Evolutionary conservation across 768 basidiomycete genomes (phyloP).

Genomic region (Leccinum pellstonianum): DNA sequence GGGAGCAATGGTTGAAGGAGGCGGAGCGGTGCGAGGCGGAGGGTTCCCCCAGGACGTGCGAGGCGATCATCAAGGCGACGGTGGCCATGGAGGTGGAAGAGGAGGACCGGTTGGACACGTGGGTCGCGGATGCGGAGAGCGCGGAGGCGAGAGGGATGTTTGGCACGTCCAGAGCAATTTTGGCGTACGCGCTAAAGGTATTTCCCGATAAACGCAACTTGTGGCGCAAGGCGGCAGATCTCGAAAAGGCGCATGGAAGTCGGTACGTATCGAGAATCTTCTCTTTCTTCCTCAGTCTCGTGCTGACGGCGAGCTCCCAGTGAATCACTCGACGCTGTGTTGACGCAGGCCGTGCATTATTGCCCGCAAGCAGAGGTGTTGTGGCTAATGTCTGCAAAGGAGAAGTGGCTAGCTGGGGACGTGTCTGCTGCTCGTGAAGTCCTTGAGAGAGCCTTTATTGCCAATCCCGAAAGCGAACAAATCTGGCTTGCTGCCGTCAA

Average conservation of each 20-base stretch:
- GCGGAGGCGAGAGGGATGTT: slow-evolving; percentile 72
- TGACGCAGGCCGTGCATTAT: slow-evolving; percentile 79
- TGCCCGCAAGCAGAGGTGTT: slow-evolving; percentile 95
- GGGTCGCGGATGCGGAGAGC: slow-evolving; percentile 88
- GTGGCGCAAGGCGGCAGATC: slow-evolving; percentile 89
- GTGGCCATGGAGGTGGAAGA: slow-evolving; percentile 93
- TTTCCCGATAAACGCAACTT: slow-evolving; percentile 84
- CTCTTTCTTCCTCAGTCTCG: neutral
- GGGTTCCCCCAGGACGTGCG: slow-evolving; percentile 81
- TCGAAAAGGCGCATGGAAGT: slow-evolving; percentile 90
- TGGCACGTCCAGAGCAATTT: slow-evolving; percentile 81
- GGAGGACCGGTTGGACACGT: slow-evolving; percentile 86
- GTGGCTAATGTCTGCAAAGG: slow-evolving; percentile 98
- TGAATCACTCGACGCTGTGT: slow-evolving; percentile 78
- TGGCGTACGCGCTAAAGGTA: slow-evolving; percentile 88
- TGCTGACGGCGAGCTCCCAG: slow-evolving; percentile 35
- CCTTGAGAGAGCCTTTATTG: slow-evolving; percentile 85
- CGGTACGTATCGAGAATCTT: slow-evolving; percentile 43
- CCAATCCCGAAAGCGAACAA: slow-evolving; percentile 94
- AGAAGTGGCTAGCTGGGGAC: slow-evolving; percentile 90
- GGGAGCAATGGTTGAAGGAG: slow-evolving; percentile 97
- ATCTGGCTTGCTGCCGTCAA: slow-evolving; percentile 99
- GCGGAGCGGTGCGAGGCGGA: slow-evolving; percentile 90
- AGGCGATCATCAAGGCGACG: slow-evolving; percentile 94
- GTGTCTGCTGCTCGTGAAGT: slow-evolving; percentile 89